Percentiles rank a stretch among this genome's conserved stretches.
These are phyloP conservation scores for Mycocentrospora acerina DNA, from an alignment of 2,329 filamentous ascomycete genomes.

Conservation along the genomic window DNA sequence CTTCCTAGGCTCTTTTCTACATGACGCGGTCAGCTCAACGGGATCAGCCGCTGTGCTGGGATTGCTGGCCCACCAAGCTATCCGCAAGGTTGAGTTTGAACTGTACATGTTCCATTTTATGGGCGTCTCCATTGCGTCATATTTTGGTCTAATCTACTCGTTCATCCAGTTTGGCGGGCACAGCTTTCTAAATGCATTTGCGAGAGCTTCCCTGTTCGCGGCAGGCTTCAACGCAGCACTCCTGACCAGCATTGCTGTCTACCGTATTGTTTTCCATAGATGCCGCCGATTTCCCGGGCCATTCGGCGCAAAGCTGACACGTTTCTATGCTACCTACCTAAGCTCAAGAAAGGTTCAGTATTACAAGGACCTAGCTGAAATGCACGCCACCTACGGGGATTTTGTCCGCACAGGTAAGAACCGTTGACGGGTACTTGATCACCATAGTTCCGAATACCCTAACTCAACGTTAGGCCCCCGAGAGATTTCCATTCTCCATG, in stretches of 20 bases:
- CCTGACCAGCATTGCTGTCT: conserved; percentile 22
- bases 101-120: conserved; percentile 28
- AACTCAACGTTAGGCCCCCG: conserved; percentile 11
- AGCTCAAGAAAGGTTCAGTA: conserved; percentile 30
- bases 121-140: conserved; percentile 8
- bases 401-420: conserved; percentile 36
- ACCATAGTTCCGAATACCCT: conserved; percentile 1
- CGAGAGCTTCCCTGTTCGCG: conserved; percentile 8
- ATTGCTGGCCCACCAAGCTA: conserved; percentile 19
- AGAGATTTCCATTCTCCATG: conserved; percentile 24
- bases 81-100: conserved; percentile 24
- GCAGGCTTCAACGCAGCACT: conserved; percentile 15
- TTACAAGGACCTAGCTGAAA: conserved; percentile 26
- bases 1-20: background rate
- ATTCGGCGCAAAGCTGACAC: conserved; percentile 22
- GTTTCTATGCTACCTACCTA: conserved; percentile 30
- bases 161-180: conserved; percentile 2
- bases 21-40: conserved; percentile 2
- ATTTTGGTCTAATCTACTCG: conserved; percentile 11
- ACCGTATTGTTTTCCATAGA: conserved; percentile 29
- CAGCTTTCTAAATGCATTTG: conserved; percentile 5
- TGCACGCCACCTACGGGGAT: conserved; percentile 38
- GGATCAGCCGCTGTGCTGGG: conserved; percentile 13
- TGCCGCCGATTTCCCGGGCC: conserved; percentile 28
- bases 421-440: background rate